phyloP scores from a whole-genome alignment of 1,139 yeast genomes.

The Taphrina populina region DNA sequence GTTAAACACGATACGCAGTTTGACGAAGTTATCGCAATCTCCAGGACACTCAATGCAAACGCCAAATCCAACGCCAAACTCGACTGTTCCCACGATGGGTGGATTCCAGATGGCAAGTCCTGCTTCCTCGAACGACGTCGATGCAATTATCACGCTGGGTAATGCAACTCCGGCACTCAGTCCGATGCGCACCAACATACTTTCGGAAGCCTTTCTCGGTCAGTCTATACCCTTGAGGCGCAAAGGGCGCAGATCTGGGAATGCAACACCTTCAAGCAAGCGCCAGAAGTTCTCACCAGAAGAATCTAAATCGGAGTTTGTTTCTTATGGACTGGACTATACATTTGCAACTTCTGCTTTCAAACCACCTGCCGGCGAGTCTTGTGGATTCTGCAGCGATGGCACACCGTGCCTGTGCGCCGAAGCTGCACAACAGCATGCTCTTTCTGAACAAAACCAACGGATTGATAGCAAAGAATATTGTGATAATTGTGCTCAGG shows the following conservation, averaged over 20 bases:
- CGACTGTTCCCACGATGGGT: neutral
- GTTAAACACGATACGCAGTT: constrained; percentile 11
- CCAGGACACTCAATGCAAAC: constrained; percentile 11
- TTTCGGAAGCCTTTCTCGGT: constrained; percentile 14
- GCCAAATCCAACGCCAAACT: constrained; percentile 5
- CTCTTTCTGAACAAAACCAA: neutral
- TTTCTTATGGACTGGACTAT: constrained; percentile 1
- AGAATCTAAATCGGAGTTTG: too few species aligned
- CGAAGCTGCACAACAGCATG: constrained; percentile 56
- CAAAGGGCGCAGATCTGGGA: neutral
- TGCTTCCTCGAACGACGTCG: neutral
- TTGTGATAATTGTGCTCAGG: constrained; percentile 5
- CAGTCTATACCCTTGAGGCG: constrained; percentile 29
- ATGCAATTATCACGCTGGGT: neutral
- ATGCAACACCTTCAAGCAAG: neutral
- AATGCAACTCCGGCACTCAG: constrained; percentile 8
- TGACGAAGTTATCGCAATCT: constrained; percentile 12
- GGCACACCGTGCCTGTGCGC: constrained; percentile 91
- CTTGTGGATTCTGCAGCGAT: constrained; percentile 91
- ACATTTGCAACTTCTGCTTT: constrained; percentile 2
- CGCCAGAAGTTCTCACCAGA: neutral
- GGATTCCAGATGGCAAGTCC: constrained; percentile 43
- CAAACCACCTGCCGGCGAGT: constrained; percentile 49
- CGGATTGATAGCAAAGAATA: neutral
- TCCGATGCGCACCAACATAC: neutral